Conservation (phyloP, 1,284 basidiomycete genomes). For the Apiotrichum brassicae region DNA sequence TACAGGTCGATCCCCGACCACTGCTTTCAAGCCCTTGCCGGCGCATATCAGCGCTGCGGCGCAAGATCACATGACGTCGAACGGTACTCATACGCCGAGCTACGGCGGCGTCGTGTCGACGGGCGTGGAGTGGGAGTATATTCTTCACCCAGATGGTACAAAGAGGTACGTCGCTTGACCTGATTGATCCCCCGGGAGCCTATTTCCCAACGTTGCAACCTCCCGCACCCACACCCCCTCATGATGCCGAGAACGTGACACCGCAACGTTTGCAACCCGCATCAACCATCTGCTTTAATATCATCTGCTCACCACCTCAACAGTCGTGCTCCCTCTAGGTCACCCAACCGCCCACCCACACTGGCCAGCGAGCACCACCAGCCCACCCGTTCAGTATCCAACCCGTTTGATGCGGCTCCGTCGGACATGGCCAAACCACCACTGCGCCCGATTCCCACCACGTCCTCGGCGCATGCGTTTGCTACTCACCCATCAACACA, state of each 20-base stretch:
- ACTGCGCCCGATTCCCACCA: slow-evolving; percentile 8
- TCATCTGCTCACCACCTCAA: background rate
- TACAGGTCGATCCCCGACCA: slow-evolving; percentile 12
- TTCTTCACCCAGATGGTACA: slow-evolving; percentile 32
- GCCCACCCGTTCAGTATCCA: slow-evolving; percentile 11
- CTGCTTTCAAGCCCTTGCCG: slow-evolving; percentile 36
- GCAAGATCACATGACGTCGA: slow-evolving; percentile 24
- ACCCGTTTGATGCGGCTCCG: slow-evolving; percentile 7
- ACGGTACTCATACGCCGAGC: slow-evolving; percentile 51
- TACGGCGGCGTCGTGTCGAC: slow-evolving; percentile 55
- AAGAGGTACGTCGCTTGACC: slow-evolving; percentile 30
- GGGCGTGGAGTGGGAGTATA: slow-evolving; percentile 44
- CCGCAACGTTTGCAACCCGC: too few species aligned
- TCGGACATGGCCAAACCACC: slow-evolving; percentile 4
- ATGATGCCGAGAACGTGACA: background rate
- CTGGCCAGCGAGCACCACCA: slow-evolving; percentile 19
- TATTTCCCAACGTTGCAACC: background rate
- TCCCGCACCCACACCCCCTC: background rate
- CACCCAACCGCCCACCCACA: slow-evolving; percentile 30
- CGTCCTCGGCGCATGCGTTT: slow-evolving; percentile 15
- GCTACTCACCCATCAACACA: slow-evolving; percentile 17
- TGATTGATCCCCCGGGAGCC: background rate
- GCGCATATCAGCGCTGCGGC: slow-evolving; percentile 34
- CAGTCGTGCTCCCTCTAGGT: slow-evolving; percentile 36
- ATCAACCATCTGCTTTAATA: background rate